phyloP scores from a whole-genome alignment of 2,329 filamentous ascomycete genomes.

The Colletotrichum lindemuthianum region DNA sequence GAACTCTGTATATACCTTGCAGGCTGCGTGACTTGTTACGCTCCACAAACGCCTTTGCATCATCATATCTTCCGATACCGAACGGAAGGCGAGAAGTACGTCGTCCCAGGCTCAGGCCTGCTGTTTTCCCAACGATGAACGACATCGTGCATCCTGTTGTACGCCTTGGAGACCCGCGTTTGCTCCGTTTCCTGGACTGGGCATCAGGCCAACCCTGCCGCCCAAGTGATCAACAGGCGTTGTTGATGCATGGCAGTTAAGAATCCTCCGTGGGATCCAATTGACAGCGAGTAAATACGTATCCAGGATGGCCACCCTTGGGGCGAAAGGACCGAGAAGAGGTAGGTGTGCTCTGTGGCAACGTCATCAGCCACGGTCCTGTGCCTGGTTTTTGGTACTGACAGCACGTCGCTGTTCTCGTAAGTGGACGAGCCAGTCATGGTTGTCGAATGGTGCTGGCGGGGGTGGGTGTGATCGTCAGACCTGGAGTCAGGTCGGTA shows the following conservation, averaged over 20 bases:
- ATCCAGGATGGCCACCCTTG: constrained; percentile 16
- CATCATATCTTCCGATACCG: too few relatives aligned
- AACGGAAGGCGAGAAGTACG: too few relatives aligned
- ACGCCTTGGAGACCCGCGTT: background rate
- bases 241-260: constrained; percentile 12
- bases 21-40: too few relatives aligned
- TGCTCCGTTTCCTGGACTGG: background rate
- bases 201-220: background rate
- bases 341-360: constrained; percentile 1
- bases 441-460: background rate
- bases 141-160: background rate
- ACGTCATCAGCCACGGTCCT: constrained; percentile 29
- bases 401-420: constrained; percentile 17
- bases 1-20: too few relatives aligned
- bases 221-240: background rate
- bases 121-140: constrained; percentile 4
- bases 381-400: constrained; percentile 16
- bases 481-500: constrained; percentile 16
- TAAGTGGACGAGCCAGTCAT: constrained; percentile 17
- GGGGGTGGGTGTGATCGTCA: constrained; percentile 22
- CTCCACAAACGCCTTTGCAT: too few relatives aligned
- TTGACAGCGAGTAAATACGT: background rate
- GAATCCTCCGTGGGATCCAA: constrained; percentile 2
- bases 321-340: background rate
- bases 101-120: too few relatives aligned